Evolutionary conservation across 2,329 filamentous ascomycete species (phyloP).

Genomic region (Fragosphaeria purpurea): DNA sequence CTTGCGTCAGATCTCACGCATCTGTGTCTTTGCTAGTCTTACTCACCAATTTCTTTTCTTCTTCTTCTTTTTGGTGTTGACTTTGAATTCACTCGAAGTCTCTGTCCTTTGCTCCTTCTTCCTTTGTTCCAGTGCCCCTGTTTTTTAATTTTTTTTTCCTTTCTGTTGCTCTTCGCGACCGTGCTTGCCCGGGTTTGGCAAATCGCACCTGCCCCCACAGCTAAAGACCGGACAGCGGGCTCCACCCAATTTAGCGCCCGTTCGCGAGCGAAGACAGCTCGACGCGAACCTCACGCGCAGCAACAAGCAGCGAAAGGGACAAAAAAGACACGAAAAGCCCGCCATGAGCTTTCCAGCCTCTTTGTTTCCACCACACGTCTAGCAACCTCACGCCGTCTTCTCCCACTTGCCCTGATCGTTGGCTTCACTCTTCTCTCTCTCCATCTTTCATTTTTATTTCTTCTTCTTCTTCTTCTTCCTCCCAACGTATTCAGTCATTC

Average conservation of each 20-base stretch:
- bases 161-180: neutral
- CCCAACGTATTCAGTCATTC: neutral
- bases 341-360: constrained; percentile 11
- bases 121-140: neutral
- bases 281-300: constrained; percentile 14
- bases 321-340: constrained; percentile 11
- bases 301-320: constrained; percentile 1
- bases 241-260: constrained; percentile 12
- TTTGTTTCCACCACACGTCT: constrained; percentile 7
- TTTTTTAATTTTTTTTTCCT: neutral
- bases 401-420: neutral
- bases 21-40: neutral
- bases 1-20: neutral
- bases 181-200: neutral
- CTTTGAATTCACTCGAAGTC: neutral
- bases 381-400: neutral
- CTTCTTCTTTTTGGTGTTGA: neutral
- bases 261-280: neutral
- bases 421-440: neutral
- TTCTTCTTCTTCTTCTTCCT: neutral
- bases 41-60: neutral
- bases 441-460: neutral
- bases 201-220: constrained; percentile 5
- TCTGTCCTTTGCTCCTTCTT: neutral
- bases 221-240: neutral